Evolutionary conservation across 208 protist genomes (phyloP), one percentile per base, ranked within the genome.

Genomic region (Kentomonas sorsogonicus): DNA sequence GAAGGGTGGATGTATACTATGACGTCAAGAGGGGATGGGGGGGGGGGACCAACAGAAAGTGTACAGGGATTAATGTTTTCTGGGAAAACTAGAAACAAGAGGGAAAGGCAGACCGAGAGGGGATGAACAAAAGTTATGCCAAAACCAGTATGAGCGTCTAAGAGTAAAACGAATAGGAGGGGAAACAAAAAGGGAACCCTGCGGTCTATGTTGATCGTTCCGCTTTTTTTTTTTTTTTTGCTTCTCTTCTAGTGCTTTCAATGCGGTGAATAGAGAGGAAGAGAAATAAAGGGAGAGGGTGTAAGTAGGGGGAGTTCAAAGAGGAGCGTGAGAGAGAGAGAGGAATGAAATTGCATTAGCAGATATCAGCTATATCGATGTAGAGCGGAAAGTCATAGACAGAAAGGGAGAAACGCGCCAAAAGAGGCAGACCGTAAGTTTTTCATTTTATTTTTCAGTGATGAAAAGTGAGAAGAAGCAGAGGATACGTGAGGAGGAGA

Each of bases 201-300:
- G n/a, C n/a, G n/a, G n/a, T n/a, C 45, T 20, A 16, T 5, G 20
- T 6, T 6, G 16, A 3, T 36, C 31, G 9, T 61, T 25, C n/a
- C 23, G 11, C 23, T 53, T 53, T 53, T 34, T 34, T 53, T 53
- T 53, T 53, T 53, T 53, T 53, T 53, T 53, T 30, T 16, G 26
- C 7, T 20, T 53, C 15, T 53, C 22, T 53, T 30, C 6, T 18
- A 10, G 26, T 53, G 27, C 9, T 5, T 25, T 18, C 6, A 33
- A 20, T 9, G 15, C 11, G 11, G 11, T 36, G 5, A 7, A 9
- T 36, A 31, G 43, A 27, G n/a, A 22, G 6, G 22, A 18, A 53
- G 16, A 31, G 29, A 33, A 15, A 53, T n/a, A 53, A 31, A 53
- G 47, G 47, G 27, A 34, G 10, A 34, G 20, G 16, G n/a, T 34